Evolutionary conservation across 345 rosid species (phyloP).

Genomic region (Eucalyptus marginata): DNA sequence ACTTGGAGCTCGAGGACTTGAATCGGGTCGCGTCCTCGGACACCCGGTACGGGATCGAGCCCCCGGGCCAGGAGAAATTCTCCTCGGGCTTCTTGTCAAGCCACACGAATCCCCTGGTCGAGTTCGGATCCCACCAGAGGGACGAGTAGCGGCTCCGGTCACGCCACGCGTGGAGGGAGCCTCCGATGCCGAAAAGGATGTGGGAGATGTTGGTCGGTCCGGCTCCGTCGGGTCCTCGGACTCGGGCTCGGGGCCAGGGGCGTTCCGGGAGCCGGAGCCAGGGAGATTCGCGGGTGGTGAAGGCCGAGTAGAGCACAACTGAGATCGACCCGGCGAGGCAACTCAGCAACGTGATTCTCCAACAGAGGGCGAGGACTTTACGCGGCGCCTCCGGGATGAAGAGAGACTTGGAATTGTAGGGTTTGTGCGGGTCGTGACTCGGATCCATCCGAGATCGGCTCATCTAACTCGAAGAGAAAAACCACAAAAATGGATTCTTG

Average conservation of each 20-base stretch:
- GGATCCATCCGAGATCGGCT: background rate
- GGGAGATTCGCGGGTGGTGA: slow-evolving; percentile 2
- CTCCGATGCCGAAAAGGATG: slow-evolving; percentile 55
- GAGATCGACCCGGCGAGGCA: slow-evolving; percentile 43
- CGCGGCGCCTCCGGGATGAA: slow-evolving; percentile 18
- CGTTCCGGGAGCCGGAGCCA: slow-evolving; percentile 5
- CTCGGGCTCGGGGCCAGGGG: background rate
- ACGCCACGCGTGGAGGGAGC: slow-evolving; percentile 48
- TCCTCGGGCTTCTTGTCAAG: slow-evolving; percentile 21
- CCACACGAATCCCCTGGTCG: slow-evolving; percentile 64
- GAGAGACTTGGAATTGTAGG: background rate
- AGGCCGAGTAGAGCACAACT: slow-evolving; percentile 36
- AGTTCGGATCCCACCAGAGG: slow-evolving; percentile 49
- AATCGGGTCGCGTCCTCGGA: slow-evolving; percentile 57
- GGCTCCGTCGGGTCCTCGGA: background rate
- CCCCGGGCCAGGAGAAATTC: background rate
- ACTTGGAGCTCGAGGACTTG: slow-evolving; percentile 39
- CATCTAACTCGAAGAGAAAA: background rate
- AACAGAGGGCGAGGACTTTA: slow-evolving; percentile 18
- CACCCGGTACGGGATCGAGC: slow-evolving; percentile 21
- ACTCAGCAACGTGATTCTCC: slow-evolving; percentile 24
- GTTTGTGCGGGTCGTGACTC: background rate
- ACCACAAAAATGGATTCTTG: background rate
- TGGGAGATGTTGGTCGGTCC: slow-evolving; percentile 49
- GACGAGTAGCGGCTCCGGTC: slow-evolving; percentile 40